Evolutionary conservation across 2,329 filamentous ascomycete genomes (phyloP).

Genomic region (Leptographium galeiforme): DNA sequence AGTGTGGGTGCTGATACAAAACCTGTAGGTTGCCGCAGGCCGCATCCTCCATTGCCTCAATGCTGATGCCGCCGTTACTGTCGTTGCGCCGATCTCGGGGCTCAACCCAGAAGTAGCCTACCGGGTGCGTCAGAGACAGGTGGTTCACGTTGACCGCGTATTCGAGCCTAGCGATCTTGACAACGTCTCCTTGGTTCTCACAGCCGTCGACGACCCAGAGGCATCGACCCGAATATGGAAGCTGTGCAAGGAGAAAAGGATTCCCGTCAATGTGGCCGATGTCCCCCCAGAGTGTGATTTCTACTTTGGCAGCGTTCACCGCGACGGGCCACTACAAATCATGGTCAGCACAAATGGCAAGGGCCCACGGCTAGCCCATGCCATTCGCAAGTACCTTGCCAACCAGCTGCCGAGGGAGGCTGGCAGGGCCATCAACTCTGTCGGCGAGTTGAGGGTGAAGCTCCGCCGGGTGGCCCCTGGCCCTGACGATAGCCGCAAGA

Average conservation of each 20-base stretch:
- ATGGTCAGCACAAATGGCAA: conserved; percentile 99
- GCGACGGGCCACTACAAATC: conserved; percentile 88
- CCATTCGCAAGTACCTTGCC: conserved; percentile 74
- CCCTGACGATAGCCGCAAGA: conserved; percentile 61
- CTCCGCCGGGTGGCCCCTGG: conserved; percentile 64
- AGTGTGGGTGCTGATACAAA: not conserved
- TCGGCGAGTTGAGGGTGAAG: conserved; percentile 68
- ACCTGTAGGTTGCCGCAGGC: conserved; percentile 72
- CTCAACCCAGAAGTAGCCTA: conserved; percentile 81
- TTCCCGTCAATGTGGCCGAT: conserved; percentile 92
- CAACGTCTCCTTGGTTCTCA: conserved; percentile 72
- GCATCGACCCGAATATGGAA: conserved; percentile 90
- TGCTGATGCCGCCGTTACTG: conserved; percentile 79
- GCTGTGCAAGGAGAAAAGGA: conserved; percentile 70
- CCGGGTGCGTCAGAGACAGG: conserved; percentile 61
- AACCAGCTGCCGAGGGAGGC: conserved; percentile 61
- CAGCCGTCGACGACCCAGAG: conserved; percentile 82
- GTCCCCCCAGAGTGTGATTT: conserved; percentile 96
- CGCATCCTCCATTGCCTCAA: conserved; percentile 91
- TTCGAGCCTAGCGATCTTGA: conserved; percentile 85
- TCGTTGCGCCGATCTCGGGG: conserved; percentile 67
- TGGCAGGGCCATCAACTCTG: conserved; percentile 72
- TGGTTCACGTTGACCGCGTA: conserved; percentile 67
- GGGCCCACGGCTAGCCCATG: conserved; percentile 78
- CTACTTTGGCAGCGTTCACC: conserved; percentile 92